Conservation (phyloP, 75 land plant genomes). For the Cryptomeria japonica region DNA sequence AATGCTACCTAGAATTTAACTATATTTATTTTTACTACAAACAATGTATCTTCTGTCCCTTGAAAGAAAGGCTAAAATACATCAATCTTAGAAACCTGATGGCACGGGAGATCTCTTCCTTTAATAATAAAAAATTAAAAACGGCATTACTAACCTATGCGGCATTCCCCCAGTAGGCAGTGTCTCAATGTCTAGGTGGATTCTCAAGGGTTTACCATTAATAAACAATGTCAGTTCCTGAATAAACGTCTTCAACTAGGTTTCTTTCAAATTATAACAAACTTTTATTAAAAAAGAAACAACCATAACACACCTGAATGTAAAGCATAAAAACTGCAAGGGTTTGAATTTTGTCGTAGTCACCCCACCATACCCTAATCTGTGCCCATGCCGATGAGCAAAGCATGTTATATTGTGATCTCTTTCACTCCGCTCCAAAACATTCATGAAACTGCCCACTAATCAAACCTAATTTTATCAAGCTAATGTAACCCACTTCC, state of each 20-base stretch:
- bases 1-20: too few relatives aligned
- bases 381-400: slow-evolving; percentile 20
- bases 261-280: not conserved
- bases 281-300: not conserved
- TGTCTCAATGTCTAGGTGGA: too few relatives aligned
- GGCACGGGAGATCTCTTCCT: too few relatives aligned
- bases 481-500: not conserved
- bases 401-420: slow-evolving; percentile 23
- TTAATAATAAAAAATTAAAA: too few relatives aligned
- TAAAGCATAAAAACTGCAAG: slow-evolving; percentile 79
- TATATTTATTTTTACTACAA: too few relatives aligned
- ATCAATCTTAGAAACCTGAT: too few relatives aligned
- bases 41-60: too few relatives aligned
- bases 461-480: not conserved
- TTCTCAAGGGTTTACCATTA: too few relatives aligned
- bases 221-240: too few relatives aligned
- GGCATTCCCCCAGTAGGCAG: too few relatives aligned
- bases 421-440: not conserved
- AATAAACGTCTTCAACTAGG: not conserved
- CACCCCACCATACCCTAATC: slow-evolving; percentile 51
- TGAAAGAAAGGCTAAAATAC: too few relatives aligned
- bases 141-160: too few relatives aligned
- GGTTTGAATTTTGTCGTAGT: slow-evolving; percentile 71
- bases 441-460: not conserved
- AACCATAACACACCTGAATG: slow-evolving; percentile 47